These are phyloP conservation scores for Plasmodium chabaudi DNA, from an alignment of 169 alveolate genomes.

Conservation along the genomic window DNA sequence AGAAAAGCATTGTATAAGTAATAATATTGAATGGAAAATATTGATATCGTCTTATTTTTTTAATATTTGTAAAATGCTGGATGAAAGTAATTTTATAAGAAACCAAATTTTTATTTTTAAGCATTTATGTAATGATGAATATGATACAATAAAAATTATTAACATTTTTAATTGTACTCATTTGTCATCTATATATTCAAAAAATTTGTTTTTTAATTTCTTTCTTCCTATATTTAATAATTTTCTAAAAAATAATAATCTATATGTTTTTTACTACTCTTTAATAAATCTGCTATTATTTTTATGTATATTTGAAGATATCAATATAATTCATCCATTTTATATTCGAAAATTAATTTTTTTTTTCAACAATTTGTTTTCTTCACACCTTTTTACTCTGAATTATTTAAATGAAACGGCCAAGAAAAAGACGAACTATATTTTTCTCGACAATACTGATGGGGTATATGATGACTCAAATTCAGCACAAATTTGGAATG, in stretches of 20 bases:
- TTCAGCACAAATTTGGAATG: neutral
- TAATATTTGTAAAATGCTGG: conserved; percentile 42
- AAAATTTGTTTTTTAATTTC: conserved; percentile 19
- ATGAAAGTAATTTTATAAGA: conserved; percentile 26
- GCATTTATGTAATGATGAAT: conserved; percentile 41
- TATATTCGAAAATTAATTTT: conserved; percentile 67
- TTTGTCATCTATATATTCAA: conserved; percentile 40
- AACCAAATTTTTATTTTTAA: conserved; percentile 9
- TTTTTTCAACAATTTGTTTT: conserved; percentile 62
- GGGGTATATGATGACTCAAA: neutral
- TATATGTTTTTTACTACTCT: conserved; percentile 53
- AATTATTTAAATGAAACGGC: conserved; percentile 59
- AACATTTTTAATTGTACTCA: conserved; percentile 66
- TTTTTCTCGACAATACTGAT: conserved; percentile 11
- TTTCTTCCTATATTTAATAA: conserved; percentile 52
- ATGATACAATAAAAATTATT: conserved; percentile 57
- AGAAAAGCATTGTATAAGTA: neutral
- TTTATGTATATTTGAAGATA: conserved; percentile 53
- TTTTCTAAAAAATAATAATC: conserved; percentile 41
- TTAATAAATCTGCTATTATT: conserved; percentile 38
- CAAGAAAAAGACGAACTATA: conserved; percentile 38
- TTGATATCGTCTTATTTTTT: conserved; percentile 33
- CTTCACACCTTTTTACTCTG: conserved; percentile 62
- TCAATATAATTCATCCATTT: conserved; percentile 63
- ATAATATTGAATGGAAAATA: conserved; percentile 22